Evolutionary conservation across 371 early-diverging fungal genomes (phyloP).

Genomic region (Mucor sp.): DNA sequence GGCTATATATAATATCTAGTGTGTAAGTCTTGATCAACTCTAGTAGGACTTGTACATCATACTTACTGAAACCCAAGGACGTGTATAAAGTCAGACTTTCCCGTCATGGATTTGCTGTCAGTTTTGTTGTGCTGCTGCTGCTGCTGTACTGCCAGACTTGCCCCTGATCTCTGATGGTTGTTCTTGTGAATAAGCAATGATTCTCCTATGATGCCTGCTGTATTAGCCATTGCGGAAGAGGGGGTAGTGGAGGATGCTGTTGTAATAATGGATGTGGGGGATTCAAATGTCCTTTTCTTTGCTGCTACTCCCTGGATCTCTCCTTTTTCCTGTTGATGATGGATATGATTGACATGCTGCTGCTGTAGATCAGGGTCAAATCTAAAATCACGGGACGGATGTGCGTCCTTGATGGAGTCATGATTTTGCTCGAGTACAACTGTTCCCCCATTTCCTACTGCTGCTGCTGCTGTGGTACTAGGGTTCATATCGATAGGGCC

Average conservation of each 20-base stretch:
- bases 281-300: background rate
- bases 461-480: background rate
- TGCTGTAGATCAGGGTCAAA: background rate
- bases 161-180: background rate
- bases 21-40: no score
- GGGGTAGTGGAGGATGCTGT: background rate
- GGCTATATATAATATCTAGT: constrained; percentile 28
- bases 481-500: background rate
- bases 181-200: background rate
- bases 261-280: background rate
- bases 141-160: background rate
- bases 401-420: background rate
- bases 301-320: background rate
- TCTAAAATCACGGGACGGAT: background rate
- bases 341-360: background rate
- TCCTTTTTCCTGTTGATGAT: background rate
- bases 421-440: background rate
- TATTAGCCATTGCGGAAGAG: background rate
- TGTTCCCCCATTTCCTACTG: background rate
- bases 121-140: background rate
- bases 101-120: background rate
- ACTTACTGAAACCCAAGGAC: constrained; percentile 24
- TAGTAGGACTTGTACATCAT: no score
- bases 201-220: background rate
- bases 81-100: background rate